These are phyloP conservation scores for Penicillium sp. DNA, from an alignment of 2,329 filamentous ascomycete genomes.

Conservation along the genomic window DNA sequence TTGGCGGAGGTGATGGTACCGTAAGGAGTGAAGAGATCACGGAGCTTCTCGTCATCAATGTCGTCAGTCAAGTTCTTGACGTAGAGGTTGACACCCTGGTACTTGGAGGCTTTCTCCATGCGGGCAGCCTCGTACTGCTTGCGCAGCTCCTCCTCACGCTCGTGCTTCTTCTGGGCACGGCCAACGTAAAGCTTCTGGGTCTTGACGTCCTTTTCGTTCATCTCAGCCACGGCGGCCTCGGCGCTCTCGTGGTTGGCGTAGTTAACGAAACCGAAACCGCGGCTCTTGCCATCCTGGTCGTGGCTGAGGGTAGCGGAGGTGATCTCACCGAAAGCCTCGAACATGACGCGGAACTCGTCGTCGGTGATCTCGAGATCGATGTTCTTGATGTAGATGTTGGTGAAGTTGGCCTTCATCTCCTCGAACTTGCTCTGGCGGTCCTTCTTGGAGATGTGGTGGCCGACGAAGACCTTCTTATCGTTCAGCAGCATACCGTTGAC, in stretches of 20 bases:
- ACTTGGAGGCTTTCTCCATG: constrained; percentile 98
- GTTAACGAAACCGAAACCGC: constrained; percentile 95
- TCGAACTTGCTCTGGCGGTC: constrained; percentile 99
- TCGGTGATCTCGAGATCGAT: constrained; percentile 80
- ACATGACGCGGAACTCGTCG: constrained; percentile 90
- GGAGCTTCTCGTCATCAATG: constrained; percentile 95
- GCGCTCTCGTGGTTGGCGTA: constrained; percentile 89
- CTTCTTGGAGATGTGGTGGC: constrained; percentile 99
- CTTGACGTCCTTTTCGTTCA: constrained; percentile 89
- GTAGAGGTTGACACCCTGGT: constrained; percentile 98
- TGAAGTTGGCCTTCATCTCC: constrained; percentile 99
- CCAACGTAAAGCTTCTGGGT: constrained; percentile 97
- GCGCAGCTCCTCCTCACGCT: constrained; percentile 98
- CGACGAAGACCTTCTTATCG: constrained; percentile 99
- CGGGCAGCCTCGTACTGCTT: constrained; percentile 98
- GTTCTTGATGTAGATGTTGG: constrained; percentile 99
- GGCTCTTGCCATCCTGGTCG: constrained; percentile 85
- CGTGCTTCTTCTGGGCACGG: constrained; percentile 99
- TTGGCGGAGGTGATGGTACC: constrained; percentile 97
- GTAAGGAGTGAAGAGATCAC: constrained; percentile 85
- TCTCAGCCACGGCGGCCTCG: constrained; percentile 78
- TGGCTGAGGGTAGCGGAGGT: constrained; percentile 93
- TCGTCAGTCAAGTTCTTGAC: constrained; percentile 99
- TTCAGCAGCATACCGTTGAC: constrained; percentile 99
- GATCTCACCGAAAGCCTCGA: constrained; percentile 88